These are phyloP conservation scores for Polygonum maritimum DNA, from an alignment of 148 eudicot genomes.

Conservation along the genomic window DNA sequence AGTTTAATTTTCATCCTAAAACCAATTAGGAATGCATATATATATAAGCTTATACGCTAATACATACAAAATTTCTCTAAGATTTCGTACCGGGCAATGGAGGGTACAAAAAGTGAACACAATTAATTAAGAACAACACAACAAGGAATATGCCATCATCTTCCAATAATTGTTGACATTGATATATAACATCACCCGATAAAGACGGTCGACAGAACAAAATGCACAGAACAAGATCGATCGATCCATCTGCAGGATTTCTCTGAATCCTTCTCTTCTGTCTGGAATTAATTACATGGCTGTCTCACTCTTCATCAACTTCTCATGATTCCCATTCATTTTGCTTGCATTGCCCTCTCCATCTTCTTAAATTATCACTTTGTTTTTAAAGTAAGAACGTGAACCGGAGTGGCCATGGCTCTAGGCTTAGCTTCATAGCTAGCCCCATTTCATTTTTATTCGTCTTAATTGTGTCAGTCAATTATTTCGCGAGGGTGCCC, in stretches of 20 bases:
- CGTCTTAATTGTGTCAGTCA: background rate
- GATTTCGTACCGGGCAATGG: no score
- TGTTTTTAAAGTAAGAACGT: background rate
- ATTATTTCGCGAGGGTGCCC: background rate
- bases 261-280: no score
- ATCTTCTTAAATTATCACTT: background rate
- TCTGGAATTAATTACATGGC: background rate
- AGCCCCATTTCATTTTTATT: background rate
- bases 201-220: conserved; percentile 1
- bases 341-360: background rate
- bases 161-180: background rate
- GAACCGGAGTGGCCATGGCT: background rate
- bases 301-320: background rate
- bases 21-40: no score
- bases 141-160: background rate
- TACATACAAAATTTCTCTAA: no score
- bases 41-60: no score
- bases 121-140: no score
- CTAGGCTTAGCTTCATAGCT: background rate
- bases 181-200: background rate
- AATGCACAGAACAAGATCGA: background rate
- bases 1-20: no score
- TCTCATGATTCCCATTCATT: conserved; percentile 1
- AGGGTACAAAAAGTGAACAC: no score
- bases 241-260: background rate